Conservation (phyloP, 345 rosid species). For the Brassica nigra region DNA sequence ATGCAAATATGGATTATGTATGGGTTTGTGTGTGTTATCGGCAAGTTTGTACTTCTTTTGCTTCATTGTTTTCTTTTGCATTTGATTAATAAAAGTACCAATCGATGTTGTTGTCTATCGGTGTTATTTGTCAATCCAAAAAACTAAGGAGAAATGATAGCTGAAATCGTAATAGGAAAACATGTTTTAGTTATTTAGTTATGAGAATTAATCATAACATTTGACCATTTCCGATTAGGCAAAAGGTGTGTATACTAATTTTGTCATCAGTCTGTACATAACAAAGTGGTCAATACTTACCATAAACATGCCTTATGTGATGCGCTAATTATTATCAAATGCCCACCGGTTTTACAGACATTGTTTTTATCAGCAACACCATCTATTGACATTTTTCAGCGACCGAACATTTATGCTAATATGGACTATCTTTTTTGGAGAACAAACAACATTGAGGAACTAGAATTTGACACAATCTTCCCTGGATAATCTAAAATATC, state of each 20-base stretch:
- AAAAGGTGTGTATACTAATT: background rate
- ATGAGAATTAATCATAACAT: background rate
- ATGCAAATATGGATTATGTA: constrained; percentile 7
- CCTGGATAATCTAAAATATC: too few relatives aligned
- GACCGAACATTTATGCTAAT: too few relatives aligned
- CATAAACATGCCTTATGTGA: too few relatives aligned
- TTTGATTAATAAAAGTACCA: constrained; percentile 20
- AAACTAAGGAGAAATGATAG: background rate
- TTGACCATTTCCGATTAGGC: background rate
- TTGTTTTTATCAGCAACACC: too few relatives aligned
- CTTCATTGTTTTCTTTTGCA: background rate
- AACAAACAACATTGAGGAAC: too few relatives aligned
- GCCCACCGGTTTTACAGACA: too few relatives aligned
- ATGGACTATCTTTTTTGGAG: too few relatives aligned
- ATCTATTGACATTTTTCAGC: too few relatives aligned
- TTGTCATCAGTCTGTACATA: background rate
- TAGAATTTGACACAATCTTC: too few relatives aligned
- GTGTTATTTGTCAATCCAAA: background rate
- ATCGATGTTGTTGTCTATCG: background rate
- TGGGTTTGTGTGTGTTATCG: background rate
- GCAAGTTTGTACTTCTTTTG: constrained; percentile 26
- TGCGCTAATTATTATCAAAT: too few relatives aligned
- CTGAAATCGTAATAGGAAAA: background rate
- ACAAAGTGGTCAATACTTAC: background rate
- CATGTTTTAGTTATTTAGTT: background rate